Evolutionary conservation across 1,284 basidiomycete species (phyloP).

Genomic region (Apiotrichum porosum): DNA sequence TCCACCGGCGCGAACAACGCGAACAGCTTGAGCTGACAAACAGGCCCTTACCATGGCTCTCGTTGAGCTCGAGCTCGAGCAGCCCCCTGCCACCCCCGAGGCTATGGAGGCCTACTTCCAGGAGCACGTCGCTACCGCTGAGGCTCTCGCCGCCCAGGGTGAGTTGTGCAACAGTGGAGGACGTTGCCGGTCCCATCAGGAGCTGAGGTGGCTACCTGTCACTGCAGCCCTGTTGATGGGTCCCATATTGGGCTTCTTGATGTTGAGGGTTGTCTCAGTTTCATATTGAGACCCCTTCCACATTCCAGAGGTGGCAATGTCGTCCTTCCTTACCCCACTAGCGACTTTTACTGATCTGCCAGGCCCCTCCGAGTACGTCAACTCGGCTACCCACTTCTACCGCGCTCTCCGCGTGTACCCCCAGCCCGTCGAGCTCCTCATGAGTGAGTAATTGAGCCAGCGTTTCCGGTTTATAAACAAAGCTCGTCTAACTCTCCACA

Average conservation of each 20-base stretch:
- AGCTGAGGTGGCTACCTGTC: too few species aligned
- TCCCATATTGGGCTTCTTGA: too few species aligned
- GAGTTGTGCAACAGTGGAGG: slow-evolving; percentile 34
- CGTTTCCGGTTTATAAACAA: neutral
- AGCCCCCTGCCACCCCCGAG: slow-evolving; percentile 62
- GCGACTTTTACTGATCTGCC: neutral
- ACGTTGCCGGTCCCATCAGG: neutral
- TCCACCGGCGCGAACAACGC: too few species aligned
- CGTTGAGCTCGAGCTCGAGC: slow-evolving; percentile 40
- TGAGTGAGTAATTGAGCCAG: slow-evolving; percentile 50
- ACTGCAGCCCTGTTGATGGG: too few species aligned
- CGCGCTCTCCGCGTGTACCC: slow-evolving; percentile 92
- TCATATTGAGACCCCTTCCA: too few species aligned
- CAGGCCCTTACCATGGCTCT: slow-evolving; percentile 18
- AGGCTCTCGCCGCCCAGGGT: slow-evolving; percentile 77
- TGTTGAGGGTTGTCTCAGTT: too few species aligned
- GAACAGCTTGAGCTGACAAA: slow-evolving; percentile 2
- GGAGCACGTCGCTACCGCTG: slow-evolving; percentile 79
- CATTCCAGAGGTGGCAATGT: too few species aligned
- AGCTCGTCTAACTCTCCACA: slow-evolving; percentile 10
- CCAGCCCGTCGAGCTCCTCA: slow-evolving; percentile 81
- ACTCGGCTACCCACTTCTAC: slow-evolving; percentile 86
- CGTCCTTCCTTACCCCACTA: too few species aligned
- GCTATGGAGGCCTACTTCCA: slow-evolving; percentile 86
- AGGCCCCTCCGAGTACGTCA: slow-evolving; percentile 72